A percentile compares a stretch with the other conserved stretches of the same genome.
Evolutionary conservation across 345 rosid genomes (phyloP).

Genomic region (Euphorbia pulcherrima): DNA sequence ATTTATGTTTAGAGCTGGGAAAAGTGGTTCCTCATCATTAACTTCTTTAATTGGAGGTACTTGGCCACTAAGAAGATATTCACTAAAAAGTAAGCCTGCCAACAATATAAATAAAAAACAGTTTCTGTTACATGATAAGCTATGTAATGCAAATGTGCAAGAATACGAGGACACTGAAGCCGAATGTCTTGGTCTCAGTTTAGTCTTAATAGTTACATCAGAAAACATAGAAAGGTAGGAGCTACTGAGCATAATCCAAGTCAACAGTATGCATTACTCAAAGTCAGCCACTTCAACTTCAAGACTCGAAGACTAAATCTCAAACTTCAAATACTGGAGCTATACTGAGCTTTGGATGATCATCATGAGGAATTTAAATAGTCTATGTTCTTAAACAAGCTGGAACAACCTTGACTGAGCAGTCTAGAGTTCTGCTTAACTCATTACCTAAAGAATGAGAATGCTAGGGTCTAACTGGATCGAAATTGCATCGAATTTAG

Average conservation of each 20-base stretch:
- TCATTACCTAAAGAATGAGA: background rate
- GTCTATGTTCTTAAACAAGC: background rate
- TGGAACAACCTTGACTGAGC: background rate
- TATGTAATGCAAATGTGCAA: no score
- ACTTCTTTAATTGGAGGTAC: conserved; percentile 87
- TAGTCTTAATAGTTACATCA: background rate
- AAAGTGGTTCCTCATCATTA: conserved; percentile 94
- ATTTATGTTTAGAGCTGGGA: conserved; percentile 52
- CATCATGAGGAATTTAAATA: background rate
- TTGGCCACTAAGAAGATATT: conserved; percentile 89
- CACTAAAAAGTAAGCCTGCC: conserved; percentile 88
- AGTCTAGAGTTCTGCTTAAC: background rate
- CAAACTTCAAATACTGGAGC: background rate
- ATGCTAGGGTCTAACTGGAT: no score
- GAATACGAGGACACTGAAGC: background rate
- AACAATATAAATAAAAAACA: conserved; percentile 14
- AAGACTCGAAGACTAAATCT: background rate
- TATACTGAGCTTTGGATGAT: background rate
- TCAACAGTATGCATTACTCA: background rate
- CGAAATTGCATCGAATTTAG: no score
- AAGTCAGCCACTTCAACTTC: background rate
- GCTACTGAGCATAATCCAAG: background rate
- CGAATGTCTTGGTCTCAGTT: background rate
- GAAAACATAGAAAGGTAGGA: background rate
- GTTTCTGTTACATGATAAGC: conserved; percentile 4